These are phyloP conservation scores for Cercospora sp. DNA, from an alignment of 2,329 filamentous ascomycete genomes.

Conservation along the genomic window DNA sequence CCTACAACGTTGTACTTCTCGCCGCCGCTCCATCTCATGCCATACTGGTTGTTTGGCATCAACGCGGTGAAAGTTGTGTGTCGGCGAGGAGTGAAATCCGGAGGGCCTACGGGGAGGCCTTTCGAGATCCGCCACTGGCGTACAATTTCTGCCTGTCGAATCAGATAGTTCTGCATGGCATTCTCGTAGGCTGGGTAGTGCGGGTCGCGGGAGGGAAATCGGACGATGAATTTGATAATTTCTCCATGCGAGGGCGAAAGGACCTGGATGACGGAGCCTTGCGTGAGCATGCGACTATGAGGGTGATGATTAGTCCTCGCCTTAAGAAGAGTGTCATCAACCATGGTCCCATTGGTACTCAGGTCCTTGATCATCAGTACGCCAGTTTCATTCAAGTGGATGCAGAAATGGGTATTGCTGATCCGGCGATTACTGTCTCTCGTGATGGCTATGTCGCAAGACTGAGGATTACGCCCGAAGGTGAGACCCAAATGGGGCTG, in stretches of 20 bases:
- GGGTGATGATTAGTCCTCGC: conserved; percentile 48
- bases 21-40: conserved; percentile 81
- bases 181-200: conserved; percentile 65
- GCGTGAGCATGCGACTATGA: conserved; percentile 65
- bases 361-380: conserved; percentile 89
- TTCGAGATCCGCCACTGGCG: conserved; percentile 15
- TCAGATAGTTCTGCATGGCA: conserved; percentile 70
- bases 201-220: conserved; percentile 72
- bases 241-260: conserved; percentile 54
- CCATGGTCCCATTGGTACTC: conserved; percentile 93
- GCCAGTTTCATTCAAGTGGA: conserved; percentile 83
- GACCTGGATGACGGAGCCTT: conserved; percentile 73
- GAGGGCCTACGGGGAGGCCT: conserved; percentile 12
- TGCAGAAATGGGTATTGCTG: conserved; percentile 95
- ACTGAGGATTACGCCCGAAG: conserved; percentile 74
- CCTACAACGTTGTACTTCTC: conserved; percentile 79
- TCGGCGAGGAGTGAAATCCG: conserved; percentile 13
- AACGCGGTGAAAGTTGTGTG: conserved; percentile 29
- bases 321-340: conserved; percentile 70
- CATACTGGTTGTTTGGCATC: conserved; percentile 46
- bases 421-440: conserved; percentile 71
- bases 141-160: conserved; percentile 36
- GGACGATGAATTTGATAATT: conserved; percentile 80
- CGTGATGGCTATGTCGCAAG: conserved; percentile 71
- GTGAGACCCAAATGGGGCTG: conserved; percentile 72